These are phyloP conservation scores for Trametes gibbosa DNA, from an alignment of 768 basidiomycete species.

Conservation along the genomic window DNA sequence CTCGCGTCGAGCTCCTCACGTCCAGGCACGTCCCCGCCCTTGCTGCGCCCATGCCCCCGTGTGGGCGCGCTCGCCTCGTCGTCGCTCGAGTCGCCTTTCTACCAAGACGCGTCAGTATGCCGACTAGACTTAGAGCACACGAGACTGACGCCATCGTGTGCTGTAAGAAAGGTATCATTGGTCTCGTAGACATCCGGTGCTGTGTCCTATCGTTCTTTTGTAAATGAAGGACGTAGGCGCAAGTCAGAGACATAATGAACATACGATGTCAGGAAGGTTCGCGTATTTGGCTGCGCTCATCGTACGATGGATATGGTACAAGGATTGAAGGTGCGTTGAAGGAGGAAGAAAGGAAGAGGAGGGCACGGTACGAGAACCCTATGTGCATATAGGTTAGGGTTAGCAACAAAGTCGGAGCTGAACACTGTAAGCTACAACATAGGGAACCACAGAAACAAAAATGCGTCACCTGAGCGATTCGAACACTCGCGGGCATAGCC, in stretches of 20 bases:
- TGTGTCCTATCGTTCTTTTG: constrained; percentile 60
- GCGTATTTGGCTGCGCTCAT: constrained; percentile 69
- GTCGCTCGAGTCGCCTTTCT: constrained; percentile 66
- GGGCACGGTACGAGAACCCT: not conserved
- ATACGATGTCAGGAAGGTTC: constrained; percentile 87
- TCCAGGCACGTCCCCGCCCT: constrained; percentile 38
- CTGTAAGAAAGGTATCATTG: constrained; percentile 64
- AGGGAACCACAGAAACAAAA: too few relatives aligned
- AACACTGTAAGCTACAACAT: too few relatives aligned
- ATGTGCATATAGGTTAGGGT: too few relatives aligned
- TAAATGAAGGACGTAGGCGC: not conserved
- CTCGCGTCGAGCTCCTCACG: constrained; percentile 71
- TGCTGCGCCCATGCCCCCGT: constrained; percentile 36
- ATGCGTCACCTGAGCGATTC: constrained; percentile 59
- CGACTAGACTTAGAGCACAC: not conserved
- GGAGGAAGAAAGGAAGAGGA: not conserved
- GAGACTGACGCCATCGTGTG: constrained; percentile 48
- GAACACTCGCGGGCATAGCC: constrained; percentile 61
- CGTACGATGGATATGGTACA: not conserved
- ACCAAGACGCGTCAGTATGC: not conserved
- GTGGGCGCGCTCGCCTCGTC: constrained; percentile 53
- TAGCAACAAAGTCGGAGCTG: too few relatives aligned
- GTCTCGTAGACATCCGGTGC: constrained; percentile 93
- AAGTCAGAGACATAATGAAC: constrained; percentile 27
- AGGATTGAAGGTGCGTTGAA: too few relatives aligned